Percentiles rank a stretch among this genome's conserved stretches.
These are phyloP conservation scores for Ceratobasidium sp. DNA, from an alignment of 1,284 basidiomycete genomes.

Conservation along the genomic window DNA sequence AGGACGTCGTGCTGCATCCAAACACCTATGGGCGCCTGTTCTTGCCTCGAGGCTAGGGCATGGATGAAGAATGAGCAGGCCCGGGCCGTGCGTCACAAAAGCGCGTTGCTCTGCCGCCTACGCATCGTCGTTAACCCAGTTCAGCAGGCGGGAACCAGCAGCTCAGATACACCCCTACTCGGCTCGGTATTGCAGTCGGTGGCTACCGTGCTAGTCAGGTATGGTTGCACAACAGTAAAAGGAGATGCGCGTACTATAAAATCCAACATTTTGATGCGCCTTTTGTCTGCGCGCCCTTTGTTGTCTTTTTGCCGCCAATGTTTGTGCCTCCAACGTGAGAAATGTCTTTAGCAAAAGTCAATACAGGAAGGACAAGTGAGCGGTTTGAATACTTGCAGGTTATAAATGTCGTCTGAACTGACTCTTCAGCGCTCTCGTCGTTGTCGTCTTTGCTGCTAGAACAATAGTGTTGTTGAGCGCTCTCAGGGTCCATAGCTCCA, in stretches of 20 bases:
- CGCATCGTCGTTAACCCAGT: constrained; percentile 21
- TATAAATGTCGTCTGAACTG: too few species aligned
- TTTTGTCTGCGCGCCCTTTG: constrained; percentile 17
- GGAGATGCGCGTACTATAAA: neutral
- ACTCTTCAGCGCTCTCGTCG: too few species aligned
- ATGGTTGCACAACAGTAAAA: neutral
- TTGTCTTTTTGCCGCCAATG: constrained; percentile 13
- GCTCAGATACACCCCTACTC: neutral
- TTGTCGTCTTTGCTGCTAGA: too few species aligned
- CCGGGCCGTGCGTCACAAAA: constrained; percentile 19
- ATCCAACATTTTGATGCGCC: neutral
- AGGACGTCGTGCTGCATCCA: neutral
- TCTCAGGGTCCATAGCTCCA: too few species aligned
- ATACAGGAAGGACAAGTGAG: too few species aligned
- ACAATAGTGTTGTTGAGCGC: too few species aligned
- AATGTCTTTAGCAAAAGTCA: too few species aligned
- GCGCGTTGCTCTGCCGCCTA: neutral
- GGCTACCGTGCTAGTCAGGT: neutral
- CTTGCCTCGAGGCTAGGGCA: constrained; percentile 24
- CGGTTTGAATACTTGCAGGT: too few species aligned
- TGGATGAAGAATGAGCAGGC: neutral
- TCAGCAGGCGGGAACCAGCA: constrained; percentile 13
- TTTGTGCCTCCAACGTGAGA: neutral
- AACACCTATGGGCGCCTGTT: constrained; percentile 6
- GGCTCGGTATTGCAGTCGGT: neutral